A percentile compares a stretch with the other conserved stretches of the same genome.
Conservation (phyloP, 2,329 filamentous ascomycete genomes). For the Davidsoniella australis region DNA sequence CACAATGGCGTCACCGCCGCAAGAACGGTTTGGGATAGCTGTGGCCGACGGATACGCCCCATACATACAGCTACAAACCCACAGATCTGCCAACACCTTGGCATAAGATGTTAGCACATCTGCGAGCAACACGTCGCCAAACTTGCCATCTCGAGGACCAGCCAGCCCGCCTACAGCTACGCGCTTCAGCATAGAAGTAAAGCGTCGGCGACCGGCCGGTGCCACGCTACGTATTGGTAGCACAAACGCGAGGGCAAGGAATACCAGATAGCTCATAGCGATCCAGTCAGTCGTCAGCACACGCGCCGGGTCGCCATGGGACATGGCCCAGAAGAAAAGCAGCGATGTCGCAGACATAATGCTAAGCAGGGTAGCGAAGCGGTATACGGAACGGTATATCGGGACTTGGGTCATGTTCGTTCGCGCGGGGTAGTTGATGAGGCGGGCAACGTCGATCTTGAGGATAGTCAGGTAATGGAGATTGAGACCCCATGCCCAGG, state of each 20-base stretch:
- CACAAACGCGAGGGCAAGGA: conserved; percentile 54
- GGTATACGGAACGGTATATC: conserved; percentile 72
- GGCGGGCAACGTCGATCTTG: conserved; percentile 71
- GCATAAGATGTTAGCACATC: conserved; percentile 92
- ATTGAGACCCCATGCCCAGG: conserved; percentile 92
- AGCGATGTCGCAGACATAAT: conserved; percentile 55
- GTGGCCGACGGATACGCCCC: conserved; percentile 55
- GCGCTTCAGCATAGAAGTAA: conserved; percentile 59
- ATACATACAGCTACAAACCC: conserved; percentile 84
- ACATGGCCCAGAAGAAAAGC: conserved; percentile 67
- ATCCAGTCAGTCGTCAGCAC: conserved; percentile 71
- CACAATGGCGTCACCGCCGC: conserved; percentile 63
- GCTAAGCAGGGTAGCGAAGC: conserved; percentile 62
- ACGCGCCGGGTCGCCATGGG: conserved; percentile 48
- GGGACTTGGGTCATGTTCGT: conserved; percentile 50
- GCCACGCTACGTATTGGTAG: conserved; percentile 54
- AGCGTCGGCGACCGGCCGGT: conserved; percentile 53
- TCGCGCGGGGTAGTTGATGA: conserved; percentile 74
- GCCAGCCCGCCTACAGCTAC: conserved; percentile 75
- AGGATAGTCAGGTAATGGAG: conserved; percentile 66
- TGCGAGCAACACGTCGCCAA: conserved; percentile 82
- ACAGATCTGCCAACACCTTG: conserved; percentile 79
- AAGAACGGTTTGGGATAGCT: conserved; percentile 61
- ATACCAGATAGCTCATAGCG: conserved; percentile 65
- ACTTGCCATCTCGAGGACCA: conserved; percentile 74